Evolutionary conservation across 345 rosid genomes (phyloP), one percentile per base, ranked within the genome.

Genomic region (Diplotaxis tenuifolia): DNA sequence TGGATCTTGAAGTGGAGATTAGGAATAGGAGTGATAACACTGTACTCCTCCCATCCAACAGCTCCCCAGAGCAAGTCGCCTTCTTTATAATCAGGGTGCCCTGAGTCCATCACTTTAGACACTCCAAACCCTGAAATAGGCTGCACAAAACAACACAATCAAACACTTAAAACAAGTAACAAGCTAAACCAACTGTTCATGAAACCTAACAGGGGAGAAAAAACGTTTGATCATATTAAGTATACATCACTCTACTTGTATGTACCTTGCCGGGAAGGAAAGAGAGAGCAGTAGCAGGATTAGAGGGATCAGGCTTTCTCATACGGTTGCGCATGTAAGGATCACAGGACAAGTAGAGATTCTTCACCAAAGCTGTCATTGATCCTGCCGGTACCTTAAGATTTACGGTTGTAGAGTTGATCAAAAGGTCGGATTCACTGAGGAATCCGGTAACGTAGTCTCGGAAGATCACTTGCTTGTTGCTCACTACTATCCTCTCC

Each of bases 21-120:
- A 22, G 79, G 71, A 0, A 80, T 67, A 15, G 81, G 64, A 31
- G 74, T 79, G 5, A 85, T 64, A 27, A 79, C 73, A 73, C 81
- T 79, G 16, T 88, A 84, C 80, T 90, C 88, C 62, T 88, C 92
- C 96, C 90, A 90, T 3, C 83, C 80, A 32, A 88, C 84, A 1
- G 40, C 54, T 55, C 90, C 93, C 89, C 85, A 84, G 45, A 85
- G 80, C 27, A 85, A 65, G 68, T 90, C 88, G 2, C 83, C 88
- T 23, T 61, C 65, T 58, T 75, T 70, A 86, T 81, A 83, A 9
- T 79, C 82, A 0, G 83, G 80, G 52, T 82, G 73, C 1, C 67
- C 81, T 12, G 92, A 90, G 28, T 62, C 74, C 72, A 75, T 62
- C 32, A 90, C 80, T 62, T 83, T 81, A 60, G 81, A 79, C 78